Evolutionary conservation across 768 basidiomycete species (phyloP), one percentile per base, ranked within the genome.

Genomic region (Suillus weaverae): DNA sequence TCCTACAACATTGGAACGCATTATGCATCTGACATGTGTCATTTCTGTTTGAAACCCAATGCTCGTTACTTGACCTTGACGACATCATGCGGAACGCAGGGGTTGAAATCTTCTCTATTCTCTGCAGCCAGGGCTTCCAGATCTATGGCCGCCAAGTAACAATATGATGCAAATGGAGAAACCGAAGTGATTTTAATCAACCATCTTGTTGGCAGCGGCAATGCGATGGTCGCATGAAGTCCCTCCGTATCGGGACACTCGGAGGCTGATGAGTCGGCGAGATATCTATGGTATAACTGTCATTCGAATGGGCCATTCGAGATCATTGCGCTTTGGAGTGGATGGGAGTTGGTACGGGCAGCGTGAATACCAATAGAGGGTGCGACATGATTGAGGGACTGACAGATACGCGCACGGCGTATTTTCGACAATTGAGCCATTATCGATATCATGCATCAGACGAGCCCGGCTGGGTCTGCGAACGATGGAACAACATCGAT

Each of bases 281-380:
- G 79, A 53, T 90, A 91, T 70, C 75, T 91, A 36, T 87, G 9
- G 16, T 20, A 88, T 71, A 89, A 89, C 71, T 81, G 90, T 50
- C 85, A 82, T 67, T 87, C 85, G 72, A 91, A 90, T 62, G 81
- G 83, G 36, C 85, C 86, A 4, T 71, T 92, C 62, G 87, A 85
- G 71, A 93, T 92, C 69, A 80, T 91, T 13, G 91, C 89, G 5
- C 79, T 89, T 36, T 93, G 91, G 90, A 90, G 86, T 4, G 89
- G 89, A 79, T 72, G 41, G 79, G 81, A 26, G 81, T 81, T 1
- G 81, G 77, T 16, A 79, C 77, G 39, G 91, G 88, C 70, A 84
- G 83, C 5, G 66, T 66, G 33, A 83, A 81, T 43, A 3, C 56
- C 72, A 18, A 79, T 86, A 51, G 78, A 84, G 71, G 86, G 86